A percentile compares a stretch with the other conserved stretches of the same genome.
Evolutionary conservation across 2,329 filamentous ascomycete species (phyloP).

Genomic region (Akanthomyces lecanii): DNA sequence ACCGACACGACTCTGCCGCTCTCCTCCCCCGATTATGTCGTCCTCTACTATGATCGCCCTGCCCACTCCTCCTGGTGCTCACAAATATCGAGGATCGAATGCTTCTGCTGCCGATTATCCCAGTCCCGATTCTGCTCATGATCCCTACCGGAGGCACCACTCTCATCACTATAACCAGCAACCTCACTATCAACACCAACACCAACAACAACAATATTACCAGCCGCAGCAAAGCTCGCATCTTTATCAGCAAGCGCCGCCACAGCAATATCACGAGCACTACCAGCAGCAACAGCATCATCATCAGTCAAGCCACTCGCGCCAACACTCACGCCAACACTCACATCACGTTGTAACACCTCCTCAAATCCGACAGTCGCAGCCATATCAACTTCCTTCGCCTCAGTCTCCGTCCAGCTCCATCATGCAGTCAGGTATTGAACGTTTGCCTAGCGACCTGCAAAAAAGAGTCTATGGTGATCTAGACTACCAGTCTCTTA

Average conservation of each 20-base stretch:
- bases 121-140: constrained; percentile 8
- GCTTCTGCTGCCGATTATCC: constrained; percentile 10
- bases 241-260: neutral
- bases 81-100: constrained; percentile 21
- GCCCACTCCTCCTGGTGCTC: constrained; percentile 22
- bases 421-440: constrained; percentile 26
- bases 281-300: neutral
- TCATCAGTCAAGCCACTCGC: neutral
- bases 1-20: neutral
- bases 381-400: constrained; percentile 17
- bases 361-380: constrained; percentile 17
- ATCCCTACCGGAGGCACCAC: constrained; percentile 2
- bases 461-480: constrained; percentile 31
- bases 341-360: constrained; percentile 12
- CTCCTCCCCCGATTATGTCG: neutral
- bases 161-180: constrained; percentile 5
- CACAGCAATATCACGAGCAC: neutral
- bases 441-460: constrained; percentile 32
- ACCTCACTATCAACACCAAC: constrained; percentile 2
- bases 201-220: constrained; percentile 5
- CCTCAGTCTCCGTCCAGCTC: constrained; percentile 12
- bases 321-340: neutral
- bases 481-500: constrained; percentile 40
- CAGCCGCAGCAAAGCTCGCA: neutral
- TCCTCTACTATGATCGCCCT: constrained; percentile 29